Percentiles rank a stretch among this genome's conserved stretches.
These are phyloP conservation scores for Macadamia tetraphylla DNA, from an alignment of 164 flowering plant genomes.

Conservation along the genomic window DNA sequence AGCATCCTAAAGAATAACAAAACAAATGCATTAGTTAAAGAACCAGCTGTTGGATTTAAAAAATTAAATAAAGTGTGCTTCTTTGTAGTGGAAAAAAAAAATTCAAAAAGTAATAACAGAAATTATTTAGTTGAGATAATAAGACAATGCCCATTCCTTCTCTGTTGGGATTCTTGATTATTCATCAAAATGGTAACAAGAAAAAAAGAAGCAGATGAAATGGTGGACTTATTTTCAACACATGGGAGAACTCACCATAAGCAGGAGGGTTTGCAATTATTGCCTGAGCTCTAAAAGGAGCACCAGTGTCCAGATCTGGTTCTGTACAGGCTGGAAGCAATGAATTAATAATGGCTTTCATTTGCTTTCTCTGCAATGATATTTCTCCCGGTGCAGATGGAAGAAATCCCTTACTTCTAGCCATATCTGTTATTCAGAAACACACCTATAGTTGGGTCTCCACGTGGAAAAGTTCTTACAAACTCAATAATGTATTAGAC, in stretches of 20 bases:
- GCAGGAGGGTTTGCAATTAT: conserved; percentile 98
- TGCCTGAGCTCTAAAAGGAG: conserved; percentile 83
- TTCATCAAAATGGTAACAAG: no score
- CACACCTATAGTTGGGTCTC: neutral
- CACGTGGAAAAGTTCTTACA: neutral
- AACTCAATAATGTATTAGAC: no score
- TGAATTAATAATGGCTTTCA: conserved; percentile 86
- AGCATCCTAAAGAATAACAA: no score
- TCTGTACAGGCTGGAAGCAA: conserved; percentile 92
- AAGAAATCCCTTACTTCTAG: conserved; percentile 85
- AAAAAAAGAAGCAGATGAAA: neutral
- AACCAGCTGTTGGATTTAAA: no score
- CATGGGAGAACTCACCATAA: conserved; percentile 52
- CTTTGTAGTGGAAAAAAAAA: no score
- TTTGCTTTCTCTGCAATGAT: conserved; percentile 73
- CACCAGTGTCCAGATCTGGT: conserved; percentile 70
- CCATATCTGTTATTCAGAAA: conserved; percentile 64
- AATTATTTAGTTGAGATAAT: no score
- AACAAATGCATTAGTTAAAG: no score
- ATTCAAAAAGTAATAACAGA: no score
- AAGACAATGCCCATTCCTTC: no score
- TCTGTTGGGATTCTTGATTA: no score
- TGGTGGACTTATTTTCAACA: neutral
- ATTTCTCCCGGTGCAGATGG: conserved; percentile 90
- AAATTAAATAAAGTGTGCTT: no score